These are phyloP conservation scores for Termitomyces sp. DNA, from an alignment of 768 basidiomycete genomes.

Conservation along the genomic window DNA sequence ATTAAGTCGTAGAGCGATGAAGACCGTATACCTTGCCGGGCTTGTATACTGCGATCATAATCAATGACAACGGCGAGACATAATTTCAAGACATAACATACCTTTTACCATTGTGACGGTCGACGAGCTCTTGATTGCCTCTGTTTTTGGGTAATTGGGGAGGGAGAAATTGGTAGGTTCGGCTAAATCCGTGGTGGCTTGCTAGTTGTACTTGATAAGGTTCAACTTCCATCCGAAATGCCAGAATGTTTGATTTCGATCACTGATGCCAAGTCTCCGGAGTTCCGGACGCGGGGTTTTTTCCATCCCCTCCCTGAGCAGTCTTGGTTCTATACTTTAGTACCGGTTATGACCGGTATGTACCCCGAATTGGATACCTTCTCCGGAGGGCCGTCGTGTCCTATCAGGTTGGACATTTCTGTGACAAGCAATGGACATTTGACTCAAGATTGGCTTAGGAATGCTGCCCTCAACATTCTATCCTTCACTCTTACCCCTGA, in stretches of 20 bases:
- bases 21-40: slow-evolving; percentile 71
- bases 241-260: not conserved
- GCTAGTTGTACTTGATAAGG: slow-evolving; percentile 31
- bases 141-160: slow-evolving; percentile 22
- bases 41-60: slow-evolving; percentile 68
- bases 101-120: slow-evolving; percentile 56
- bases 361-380: not conserved
- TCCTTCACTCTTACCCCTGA: too few species aligned
- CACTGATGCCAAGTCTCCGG: not conserved
- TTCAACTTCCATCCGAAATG: slow-evolving; percentile 15
- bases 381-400: not conserved
- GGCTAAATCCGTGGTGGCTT: slow-evolving; percentile 41
- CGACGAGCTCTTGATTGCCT: slow-evolving; percentile 40
- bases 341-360: not conserved
- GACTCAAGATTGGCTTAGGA: too few species aligned
- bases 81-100: slow-evolving; percentile 21
- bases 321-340: too few species aligned
- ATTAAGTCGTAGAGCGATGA: not conserved
- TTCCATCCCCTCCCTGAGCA: too few species aligned
- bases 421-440: not conserved
- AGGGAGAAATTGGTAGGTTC: slow-evolving; percentile 19
- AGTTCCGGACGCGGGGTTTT: too few species aligned
- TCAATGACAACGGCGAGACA: slow-evolving; percentile 12
- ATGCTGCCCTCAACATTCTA: not conserved
- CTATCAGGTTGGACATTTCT: not conserved